A percentile compares a stretch with the other conserved stretches of the same genome.
Conservation (phyloP, 129 eudicot genomes). For the Scalesia atractyloides region DNA sequence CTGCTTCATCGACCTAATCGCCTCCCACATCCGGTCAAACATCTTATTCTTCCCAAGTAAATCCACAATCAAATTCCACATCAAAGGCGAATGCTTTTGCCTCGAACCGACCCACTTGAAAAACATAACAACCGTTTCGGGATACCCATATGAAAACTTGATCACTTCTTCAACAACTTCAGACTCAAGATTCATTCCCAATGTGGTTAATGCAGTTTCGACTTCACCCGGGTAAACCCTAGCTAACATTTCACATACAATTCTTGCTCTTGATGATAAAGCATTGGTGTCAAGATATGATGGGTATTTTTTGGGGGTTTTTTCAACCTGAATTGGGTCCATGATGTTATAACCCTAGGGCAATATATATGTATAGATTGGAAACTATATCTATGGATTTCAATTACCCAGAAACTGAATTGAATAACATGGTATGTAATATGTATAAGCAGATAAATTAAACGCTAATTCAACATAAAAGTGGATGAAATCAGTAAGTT, state of each 20-base stretch:
- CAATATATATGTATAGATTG: constrained; percentile 14
- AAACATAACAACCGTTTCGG: constrained; percentile 54
- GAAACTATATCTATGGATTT: neutral
- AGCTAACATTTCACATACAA: constrained; percentile 61
- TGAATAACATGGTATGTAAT: neutral
- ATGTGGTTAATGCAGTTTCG: constrained; percentile 46
- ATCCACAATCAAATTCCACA: constrained; percentile 85
- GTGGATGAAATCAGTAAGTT: constrained; percentile 1
- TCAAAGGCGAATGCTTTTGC: constrained; percentile 42
- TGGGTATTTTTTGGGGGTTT: constrained; percentile 40
- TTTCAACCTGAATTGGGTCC: constrained; percentile 26
- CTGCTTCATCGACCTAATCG: constrained; percentile 72
- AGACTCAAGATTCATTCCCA: constrained; percentile 46
- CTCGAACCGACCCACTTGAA: constrained; percentile 65
- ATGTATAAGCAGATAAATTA: neutral
- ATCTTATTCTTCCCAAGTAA: constrained; percentile 76
- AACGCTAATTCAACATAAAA: neutral
- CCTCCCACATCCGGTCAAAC: constrained; percentile 94
- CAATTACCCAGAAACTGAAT: constrained; percentile 17
- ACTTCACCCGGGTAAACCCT: constrained; percentile 43
- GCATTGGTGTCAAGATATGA: constrained; percentile 40
- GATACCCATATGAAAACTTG: constrained; percentile 55
- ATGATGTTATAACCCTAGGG: constrained; percentile 26
- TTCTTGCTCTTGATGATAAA: constrained; percentile 50
- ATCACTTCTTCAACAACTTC: constrained; percentile 63